Evolutionary conservation across 768 basidiomycete species (phyloP), one percentile per base, ranked within the genome.

Genomic region (Termitomyces sp.): DNA sequence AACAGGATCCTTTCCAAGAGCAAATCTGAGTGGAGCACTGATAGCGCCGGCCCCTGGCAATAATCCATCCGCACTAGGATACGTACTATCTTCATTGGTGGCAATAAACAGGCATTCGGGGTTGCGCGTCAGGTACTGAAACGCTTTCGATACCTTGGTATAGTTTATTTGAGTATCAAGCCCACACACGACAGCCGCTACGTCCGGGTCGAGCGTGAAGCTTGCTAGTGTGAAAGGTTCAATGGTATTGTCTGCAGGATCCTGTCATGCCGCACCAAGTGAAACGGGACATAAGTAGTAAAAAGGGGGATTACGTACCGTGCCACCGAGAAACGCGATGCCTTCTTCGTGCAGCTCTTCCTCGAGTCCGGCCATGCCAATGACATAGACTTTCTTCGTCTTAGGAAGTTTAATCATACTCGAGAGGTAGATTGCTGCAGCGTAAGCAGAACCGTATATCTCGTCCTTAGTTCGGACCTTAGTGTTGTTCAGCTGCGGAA

Each of bases 101-200:
- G 86, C 88, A 62, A 99, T 83, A 75, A 98, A 98, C 40, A 81
- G 82, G 68, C 92, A 94, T 25, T 77, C 87, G 20, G 86, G 82
- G 74, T 92, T 89, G n/a, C 86, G 83, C 45, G 83, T 86, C 55
- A 98, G 81, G 74, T 96, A 96, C 69, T 90, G 86, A 75, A 92
- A 93, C 4, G 94, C 97, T 74, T 94, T 96, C 11, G 89, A 91
- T 57, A 93, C 78, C 76, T 99, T 99, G 58, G 91, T 93, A 77
- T 98, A 99, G 75, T 93, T 97, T 71, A 97, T 81, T 66, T 81
- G 78, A 29, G 82, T 83, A 74, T 98, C 96, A 31, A 96, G 83
- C 1, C 96, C 96, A 71, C 94, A 96, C n/a, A 98, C 80, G 14
- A 99, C 96, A 10, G 92, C 96, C n/a, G 83, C 90, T 55, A 99